Conservation (phyloP, 2,329 filamentous ascomycete species). For the Talaromyces piceae region DNA sequence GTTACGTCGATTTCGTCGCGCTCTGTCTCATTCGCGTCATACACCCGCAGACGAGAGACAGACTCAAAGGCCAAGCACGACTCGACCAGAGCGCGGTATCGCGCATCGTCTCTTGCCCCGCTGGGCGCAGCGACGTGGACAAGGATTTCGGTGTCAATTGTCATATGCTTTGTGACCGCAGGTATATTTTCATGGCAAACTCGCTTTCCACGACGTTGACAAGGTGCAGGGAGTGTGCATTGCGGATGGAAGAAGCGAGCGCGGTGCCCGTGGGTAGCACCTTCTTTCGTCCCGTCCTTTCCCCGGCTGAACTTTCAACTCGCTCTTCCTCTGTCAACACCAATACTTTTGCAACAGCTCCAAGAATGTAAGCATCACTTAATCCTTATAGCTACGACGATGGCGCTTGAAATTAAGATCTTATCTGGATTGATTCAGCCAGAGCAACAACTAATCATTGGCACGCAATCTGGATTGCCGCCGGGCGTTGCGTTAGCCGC, state of each 20-base stretch:
- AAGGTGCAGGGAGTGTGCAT: not conserved
- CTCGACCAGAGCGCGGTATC: constrained; percentile 31
- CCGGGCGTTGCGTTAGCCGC: not conserved
- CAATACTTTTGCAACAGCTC: not conserved
- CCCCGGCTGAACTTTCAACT: not conserved
- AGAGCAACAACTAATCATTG: not conserved
- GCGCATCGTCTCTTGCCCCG: constrained; percentile 28
- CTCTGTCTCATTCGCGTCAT: not conserved
- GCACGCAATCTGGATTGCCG: not conserved
- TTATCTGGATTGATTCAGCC: not conserved
- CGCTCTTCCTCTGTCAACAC: too few relatives aligned
- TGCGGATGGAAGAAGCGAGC: not conserved
- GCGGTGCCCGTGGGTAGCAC: not conserved
- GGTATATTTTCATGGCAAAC: not conserved
- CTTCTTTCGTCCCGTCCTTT: not conserved
- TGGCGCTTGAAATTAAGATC: too few relatives aligned
- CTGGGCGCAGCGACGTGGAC: constrained; percentile 36
- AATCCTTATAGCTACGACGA: not conserved
- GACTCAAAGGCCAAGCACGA: constrained; percentile 29
- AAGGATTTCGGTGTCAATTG: constrained; percentile 27
- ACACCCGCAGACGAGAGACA: constrained; percentile 17
- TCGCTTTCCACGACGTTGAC: too few relatives aligned
- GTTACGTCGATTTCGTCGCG: not conserved
- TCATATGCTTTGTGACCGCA: constrained; percentile 3
- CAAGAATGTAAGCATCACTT: not conserved